phyloP scores from a whole-genome alignment of 2,329 filamentous ascomycete species.

The Botrytis squamosa region DNA sequence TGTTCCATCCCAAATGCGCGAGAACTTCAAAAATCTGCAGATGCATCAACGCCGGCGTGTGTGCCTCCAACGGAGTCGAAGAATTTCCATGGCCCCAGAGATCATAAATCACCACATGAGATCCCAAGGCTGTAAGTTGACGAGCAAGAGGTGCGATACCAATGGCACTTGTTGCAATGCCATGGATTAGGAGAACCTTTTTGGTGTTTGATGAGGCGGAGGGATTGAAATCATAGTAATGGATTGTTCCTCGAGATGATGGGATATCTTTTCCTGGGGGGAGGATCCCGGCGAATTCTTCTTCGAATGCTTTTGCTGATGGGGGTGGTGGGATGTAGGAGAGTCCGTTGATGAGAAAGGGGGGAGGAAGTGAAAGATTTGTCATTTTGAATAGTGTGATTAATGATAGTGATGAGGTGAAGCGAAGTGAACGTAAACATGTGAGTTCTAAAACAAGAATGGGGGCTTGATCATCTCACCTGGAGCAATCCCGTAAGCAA shows the following conservation, averaged over 20 bases:
- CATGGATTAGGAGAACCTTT: slow-evolving; percentile 49
- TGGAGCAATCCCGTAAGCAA: not conserved
- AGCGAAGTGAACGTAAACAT: not conserved
- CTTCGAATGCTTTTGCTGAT: not conserved
- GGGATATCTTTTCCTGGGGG: slow-evolving; percentile 10
- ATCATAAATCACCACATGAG: slow-evolving; percentile 47
- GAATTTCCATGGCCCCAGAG: slow-evolving; percentile 55
- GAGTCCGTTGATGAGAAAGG: not conserved
- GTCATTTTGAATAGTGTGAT: not conserved
- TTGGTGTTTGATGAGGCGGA: slow-evolving; percentile 16
- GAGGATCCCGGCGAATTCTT: slow-evolving; percentile 1
- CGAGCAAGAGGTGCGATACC: slow-evolving; percentile 47
- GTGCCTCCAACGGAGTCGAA: slow-evolving; percentile 46
- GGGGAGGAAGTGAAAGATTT: not conserved
- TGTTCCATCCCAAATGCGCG: not conserved
- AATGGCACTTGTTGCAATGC: slow-evolving; percentile 49
- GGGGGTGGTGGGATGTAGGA: not conserved
- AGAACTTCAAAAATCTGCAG: slow-evolving; percentile 39
- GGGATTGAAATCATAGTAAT: slow-evolving; percentile 24
- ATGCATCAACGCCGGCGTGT: slow-evolving; percentile 46
- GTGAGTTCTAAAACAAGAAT: not conserved
- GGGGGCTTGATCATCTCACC: not conserved
- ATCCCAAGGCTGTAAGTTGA: slow-evolving; percentile 40
- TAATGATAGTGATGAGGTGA: not conserved
- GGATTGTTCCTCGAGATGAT: slow-evolving; percentile 24